These are phyloP conservation scores for Boechera divaricarpa DNA, from an alignment of 345 rosid species.

Conservation along the genomic window DNA sequence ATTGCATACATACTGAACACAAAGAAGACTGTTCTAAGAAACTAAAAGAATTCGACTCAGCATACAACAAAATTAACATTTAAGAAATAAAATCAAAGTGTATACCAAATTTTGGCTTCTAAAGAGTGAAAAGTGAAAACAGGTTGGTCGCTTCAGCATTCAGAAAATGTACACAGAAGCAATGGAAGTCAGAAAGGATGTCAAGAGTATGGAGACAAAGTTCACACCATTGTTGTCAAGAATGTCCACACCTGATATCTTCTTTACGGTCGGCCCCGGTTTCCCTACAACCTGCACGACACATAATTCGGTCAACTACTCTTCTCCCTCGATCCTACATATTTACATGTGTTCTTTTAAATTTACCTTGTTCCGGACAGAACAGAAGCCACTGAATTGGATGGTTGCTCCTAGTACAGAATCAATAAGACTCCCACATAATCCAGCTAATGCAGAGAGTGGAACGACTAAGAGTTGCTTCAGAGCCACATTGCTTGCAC, in stretches of 20 bases:
- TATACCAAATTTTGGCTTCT: background rate
- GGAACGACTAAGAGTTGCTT: slow-evolving; percentile 84
- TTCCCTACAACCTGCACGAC: slow-evolving; percentile 78
- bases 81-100: background rate
- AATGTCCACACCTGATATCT: slow-evolving; percentile 75
- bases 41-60: background rate
- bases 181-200: slow-evolving; percentile 68
- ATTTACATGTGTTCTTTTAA: slow-evolving; percentile 15
- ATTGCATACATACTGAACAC: background rate
- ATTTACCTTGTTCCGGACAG: slow-evolving; percentile 85
- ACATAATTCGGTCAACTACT: background rate
- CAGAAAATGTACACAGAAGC: slow-evolving; percentile 69
- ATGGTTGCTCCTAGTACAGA: slow-evolving; percentile 92
- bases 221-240: slow-evolving; percentile 96
- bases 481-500: slow-evolving; percentile 56
- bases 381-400: slow-evolving; percentile 94
- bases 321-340: background rate
- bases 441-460: slow-evolving; percentile 75
- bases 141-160: slow-evolving; percentile 31
- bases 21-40: background rate
- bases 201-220: slow-evolving; percentile 71
- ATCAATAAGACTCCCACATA: slow-evolving; percentile 82
- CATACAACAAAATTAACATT: slow-evolving; percentile 23
- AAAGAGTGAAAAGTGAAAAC: slow-evolving; percentile 11
- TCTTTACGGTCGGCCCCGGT: slow-evolving; percentile 93